These are phyloP conservation scores for Tribonema minus DNA, from an alignment of 108 stramenopile genomes.

Conservation along the genomic window DNA sequence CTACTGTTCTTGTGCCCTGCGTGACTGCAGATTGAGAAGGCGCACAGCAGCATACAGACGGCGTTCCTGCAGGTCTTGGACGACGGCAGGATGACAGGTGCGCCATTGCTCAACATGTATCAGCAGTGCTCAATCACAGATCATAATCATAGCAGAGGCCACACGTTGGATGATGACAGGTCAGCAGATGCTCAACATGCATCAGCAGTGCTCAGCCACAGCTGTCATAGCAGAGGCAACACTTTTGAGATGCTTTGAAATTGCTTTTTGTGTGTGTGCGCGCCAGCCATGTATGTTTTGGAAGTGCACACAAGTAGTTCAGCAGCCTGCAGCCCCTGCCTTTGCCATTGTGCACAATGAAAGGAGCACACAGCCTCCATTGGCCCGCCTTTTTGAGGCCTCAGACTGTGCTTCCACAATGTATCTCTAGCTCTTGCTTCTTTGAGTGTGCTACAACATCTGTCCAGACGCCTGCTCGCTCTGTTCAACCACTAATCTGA, in stretches of 20 bases:
- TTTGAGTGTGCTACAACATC: not conserved
- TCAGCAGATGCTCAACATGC: not conserved
- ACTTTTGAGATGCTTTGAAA: not conserved
- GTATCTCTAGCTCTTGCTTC: not conserved
- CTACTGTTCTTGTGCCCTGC: no score
- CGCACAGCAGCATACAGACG: conserved; percentile 81
- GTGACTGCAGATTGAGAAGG: no score
- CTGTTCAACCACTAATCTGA: no score
- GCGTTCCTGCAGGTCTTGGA: conserved; percentile 81
- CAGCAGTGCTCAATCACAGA: not conserved
- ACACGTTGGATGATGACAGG: not conserved
- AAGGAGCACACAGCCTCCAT: no score
- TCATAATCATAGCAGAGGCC: not conserved
- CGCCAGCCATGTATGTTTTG: no score
- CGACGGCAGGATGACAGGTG: conserved; percentile 78
- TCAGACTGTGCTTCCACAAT: no score
- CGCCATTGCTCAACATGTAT: not conserved
- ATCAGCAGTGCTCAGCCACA: not conserved
- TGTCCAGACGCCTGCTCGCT: no score
- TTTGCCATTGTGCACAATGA: no score
- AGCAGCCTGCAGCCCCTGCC: no score
- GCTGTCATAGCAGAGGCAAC: not conserved
- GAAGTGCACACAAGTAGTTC: no score
- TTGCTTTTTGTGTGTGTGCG: not conserved
- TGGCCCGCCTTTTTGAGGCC: no score